Evolutionary conservation across 495 filamentous ascomycete genomes (phyloP), one percentile per base, ranked within the genome.

Genomic region (Penicillium egyptiacum): DNA sequence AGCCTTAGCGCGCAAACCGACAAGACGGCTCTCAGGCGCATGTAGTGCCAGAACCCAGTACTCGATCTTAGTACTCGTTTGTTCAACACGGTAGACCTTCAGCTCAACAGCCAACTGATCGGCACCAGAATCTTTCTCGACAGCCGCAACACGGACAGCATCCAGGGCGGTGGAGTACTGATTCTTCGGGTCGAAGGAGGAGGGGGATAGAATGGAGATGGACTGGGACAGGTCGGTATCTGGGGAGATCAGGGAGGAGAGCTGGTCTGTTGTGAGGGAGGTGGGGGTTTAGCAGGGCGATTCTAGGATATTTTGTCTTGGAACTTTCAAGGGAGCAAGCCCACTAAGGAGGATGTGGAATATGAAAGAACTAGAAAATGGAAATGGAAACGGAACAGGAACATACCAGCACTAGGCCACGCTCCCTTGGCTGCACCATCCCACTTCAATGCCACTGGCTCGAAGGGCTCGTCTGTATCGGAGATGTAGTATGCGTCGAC

Each of bases 391-490:
- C 10, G 14, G 25, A 19, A 17, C 50, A 33, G 20, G 23, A 14
- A 78, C 79, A 39, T 65, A 88, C 86, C 81, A 68, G 85, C 75
- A 68, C 82, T 83, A 37, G 87, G 87, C 69, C 87, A 78, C 40
- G 70, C 79, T 40, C 76, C 75, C 37, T 55, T 65, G 17, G 75
- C 75, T 40, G 82, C 85, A 2, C 37, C 50, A 42, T 79, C 75
- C 80, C 80, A 92, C 56, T 72, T 75, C 61, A 96, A 64, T 49
- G 75, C 80, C 5, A 96, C 90, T 2, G 84, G 82, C 67, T 86
- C 86, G 70, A 92, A 96, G 35, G 87, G 87, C 74, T 93, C 89
- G 71, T 96, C 91, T 6, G 88, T 81, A 56, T 96, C 91, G 52
- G 87, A 91, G 4, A 82, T 69, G 69, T 93, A 95, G 64, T 84